Percentiles rank a stretch among this genome's conserved stretches.
Conservation (phyloP, 129 eudicot species). For the Gnaphalium uliginosum region DNA sequence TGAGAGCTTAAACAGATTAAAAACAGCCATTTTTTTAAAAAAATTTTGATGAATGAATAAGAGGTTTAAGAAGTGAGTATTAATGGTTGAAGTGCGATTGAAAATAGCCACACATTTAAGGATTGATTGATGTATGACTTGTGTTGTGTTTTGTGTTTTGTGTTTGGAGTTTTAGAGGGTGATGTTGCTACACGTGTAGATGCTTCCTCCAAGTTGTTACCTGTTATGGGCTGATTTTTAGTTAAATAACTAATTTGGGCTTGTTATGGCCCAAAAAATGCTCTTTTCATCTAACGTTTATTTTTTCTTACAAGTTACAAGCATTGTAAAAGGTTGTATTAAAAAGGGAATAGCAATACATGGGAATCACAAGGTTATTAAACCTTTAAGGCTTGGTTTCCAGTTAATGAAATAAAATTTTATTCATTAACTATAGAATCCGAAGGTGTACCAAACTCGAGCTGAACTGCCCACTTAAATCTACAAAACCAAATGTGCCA, state of each 20-base stretch:
- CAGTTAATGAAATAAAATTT: too few relatives aligned
- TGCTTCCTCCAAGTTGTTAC: neutral
- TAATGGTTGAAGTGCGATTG: neutral
- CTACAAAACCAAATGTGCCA: too few relatives aligned
- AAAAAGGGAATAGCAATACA: neutral
- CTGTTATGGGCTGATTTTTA: constrained; percentile 9
- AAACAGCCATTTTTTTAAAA: constrained; percentile 31
- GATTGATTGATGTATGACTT: neutral
- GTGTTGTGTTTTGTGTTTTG: constrained; percentile 3
- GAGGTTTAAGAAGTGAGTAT: neutral
- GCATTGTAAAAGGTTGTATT: too few relatives aligned
- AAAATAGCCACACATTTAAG: constrained; percentile 27
- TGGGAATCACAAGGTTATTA: neutral
- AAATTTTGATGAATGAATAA: neutral
- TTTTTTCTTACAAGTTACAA: too few relatives aligned
- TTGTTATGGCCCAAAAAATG: neutral
- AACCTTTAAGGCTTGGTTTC: neutral
- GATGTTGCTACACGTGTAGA: constrained; percentile 20
- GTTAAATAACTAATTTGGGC: constrained; percentile 3
- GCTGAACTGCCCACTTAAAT: too few relatives aligned
- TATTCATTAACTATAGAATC: too few relatives aligned
- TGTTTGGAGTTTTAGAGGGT: constrained; percentile 7
- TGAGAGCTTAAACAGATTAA: constrained; percentile 56
- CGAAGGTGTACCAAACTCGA: too few relatives aligned
- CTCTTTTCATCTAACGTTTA: neutral